Evolutionary conservation across 768 basidiomycete species (phyloP).

Genomic region (Trametes maxima): DNA sequence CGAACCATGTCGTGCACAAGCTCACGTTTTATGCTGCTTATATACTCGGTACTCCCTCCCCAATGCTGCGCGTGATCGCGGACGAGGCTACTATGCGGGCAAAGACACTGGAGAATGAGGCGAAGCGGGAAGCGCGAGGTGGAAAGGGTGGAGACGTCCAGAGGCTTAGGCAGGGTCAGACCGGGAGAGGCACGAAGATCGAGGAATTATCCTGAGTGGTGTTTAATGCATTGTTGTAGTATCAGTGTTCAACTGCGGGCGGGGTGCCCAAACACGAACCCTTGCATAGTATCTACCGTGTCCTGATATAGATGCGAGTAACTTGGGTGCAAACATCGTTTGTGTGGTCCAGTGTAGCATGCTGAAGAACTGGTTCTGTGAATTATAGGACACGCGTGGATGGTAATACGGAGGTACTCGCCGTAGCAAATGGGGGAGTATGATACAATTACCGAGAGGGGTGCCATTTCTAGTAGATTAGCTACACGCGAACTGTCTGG

Average conservation of each 20-base stretch:
- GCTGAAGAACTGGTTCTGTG: too few relatives aligned
- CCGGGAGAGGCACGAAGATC: not conserved
- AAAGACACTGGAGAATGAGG: conserved; percentile 31
- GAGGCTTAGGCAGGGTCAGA: not conserved
- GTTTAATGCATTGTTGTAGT: not conserved
- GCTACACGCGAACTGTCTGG: not conserved
- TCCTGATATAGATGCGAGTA: too few relatives aligned
- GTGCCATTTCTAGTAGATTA: not conserved
- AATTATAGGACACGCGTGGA: too few relatives aligned
- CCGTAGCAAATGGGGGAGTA: not conserved
- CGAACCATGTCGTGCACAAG: conserved; percentile 54
- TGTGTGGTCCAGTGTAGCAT: too few relatives aligned
- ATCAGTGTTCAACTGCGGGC: not conserved
- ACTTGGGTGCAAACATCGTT: too few relatives aligned
- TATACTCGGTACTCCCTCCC: conserved; percentile 49
- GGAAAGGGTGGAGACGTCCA: not conserved
- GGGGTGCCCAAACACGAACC: not conserved
- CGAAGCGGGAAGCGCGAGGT: not conserved
- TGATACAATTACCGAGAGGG: not conserved
- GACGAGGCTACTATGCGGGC: conserved; percentile 42
- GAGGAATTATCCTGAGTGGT: conserved; percentile 7
- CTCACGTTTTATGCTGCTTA: conserved; percentile 72
- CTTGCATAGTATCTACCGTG: too few relatives aligned
- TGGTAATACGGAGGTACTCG: not conserved
- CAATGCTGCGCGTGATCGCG: conserved; percentile 43